Percentiles rank a stretch among this genome's conserved stretches.
These are phyloP conservation scores for Cucumis variabilis DNA, from an alignment of 331 rosid species.

Conservation along the genomic window DNA sequence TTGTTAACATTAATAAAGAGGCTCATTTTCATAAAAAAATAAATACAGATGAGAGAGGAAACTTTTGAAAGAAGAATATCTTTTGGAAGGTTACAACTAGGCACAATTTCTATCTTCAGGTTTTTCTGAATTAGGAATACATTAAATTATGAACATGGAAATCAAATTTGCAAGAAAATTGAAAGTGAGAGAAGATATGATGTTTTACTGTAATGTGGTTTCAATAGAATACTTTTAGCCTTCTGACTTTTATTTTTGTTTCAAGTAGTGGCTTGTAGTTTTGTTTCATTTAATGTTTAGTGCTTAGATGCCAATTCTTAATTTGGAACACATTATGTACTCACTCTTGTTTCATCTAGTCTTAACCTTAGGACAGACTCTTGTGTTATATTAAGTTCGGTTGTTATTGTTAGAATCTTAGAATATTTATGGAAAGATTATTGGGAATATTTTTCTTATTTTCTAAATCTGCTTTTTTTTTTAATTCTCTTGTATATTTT, in stretches of 20 bases:
- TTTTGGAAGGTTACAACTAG: not conserved
- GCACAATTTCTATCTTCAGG: not conserved
- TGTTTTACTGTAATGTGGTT: conserved; percentile 8
- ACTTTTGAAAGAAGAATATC: not conserved
- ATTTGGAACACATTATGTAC: not conserved
- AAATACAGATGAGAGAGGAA: not conserved
- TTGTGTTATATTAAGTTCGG: not conserved
- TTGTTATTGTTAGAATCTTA: too few relatives aligned
- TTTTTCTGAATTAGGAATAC: not conserved
- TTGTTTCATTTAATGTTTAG: not conserved
- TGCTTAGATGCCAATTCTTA: not conserved
- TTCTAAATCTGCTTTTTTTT: too few relatives aligned
- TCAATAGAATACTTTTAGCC: not conserved
- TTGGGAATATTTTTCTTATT: too few relatives aligned
- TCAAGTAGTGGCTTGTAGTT: not conserved
- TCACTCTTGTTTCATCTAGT: not conserved
- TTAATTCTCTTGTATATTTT: too few relatives aligned
- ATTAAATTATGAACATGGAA: not conserved
- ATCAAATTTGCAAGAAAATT: not conserved
- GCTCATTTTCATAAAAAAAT: too few relatives aligned
- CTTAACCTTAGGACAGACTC: not conserved
- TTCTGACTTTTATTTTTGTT: not conserved
- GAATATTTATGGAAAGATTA: too few relatives aligned
- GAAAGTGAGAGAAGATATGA: not conserved
- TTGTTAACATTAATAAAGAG: too few relatives aligned